Evolutionary conservation across 345 rosid genomes (phyloP).

Genomic region (Raphanus sativus): DNA sequence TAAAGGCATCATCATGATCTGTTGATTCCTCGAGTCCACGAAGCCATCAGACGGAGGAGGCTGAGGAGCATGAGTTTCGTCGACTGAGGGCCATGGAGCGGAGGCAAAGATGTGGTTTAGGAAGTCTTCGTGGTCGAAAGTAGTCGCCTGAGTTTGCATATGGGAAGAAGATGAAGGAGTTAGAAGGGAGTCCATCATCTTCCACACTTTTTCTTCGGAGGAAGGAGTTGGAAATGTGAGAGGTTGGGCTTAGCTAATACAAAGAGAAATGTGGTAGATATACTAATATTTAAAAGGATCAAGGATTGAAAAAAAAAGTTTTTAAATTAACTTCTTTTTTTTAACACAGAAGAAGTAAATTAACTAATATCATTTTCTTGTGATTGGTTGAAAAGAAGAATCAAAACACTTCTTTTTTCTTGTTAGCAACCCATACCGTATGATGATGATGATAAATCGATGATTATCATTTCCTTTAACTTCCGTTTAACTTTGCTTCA

Average conservation of each 20-base stretch:
- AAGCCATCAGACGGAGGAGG: conserved; percentile 22
- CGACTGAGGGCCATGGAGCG: conserved; percentile 49
- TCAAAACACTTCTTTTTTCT: neutral
- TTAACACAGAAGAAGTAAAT: no score
- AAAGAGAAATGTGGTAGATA: conserved; percentile 34
- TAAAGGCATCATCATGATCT: conserved; percentile 51
- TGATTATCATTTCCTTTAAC: conserved; percentile 9
- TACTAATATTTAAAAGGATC: neutral
- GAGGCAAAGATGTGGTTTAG: conserved; percentile 75
- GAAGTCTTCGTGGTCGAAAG: conserved; percentile 61
- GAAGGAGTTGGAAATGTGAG: conserved; percentile 25
- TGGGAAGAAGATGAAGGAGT: conserved; percentile 35
- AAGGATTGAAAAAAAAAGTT: neutral
- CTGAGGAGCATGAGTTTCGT: conserved; percentile 20
- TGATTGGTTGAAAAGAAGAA: neutral
- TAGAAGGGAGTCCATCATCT: conserved; percentile 36
- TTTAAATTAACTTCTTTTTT: no score
- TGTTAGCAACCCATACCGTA: neutral
- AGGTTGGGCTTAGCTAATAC: conserved; percentile 21
- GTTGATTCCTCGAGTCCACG: conserved; percentile 49
- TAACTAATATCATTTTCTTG: neutral
- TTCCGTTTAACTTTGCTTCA: conserved; percentile 24
- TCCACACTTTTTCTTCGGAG: conserved; percentile 5
- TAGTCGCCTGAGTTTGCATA: conserved; percentile 26
- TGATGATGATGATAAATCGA: conserved; percentile 3